Conservation (phyloP, 257 asterid species). For the Scutellaria baicalensis region DNA sequence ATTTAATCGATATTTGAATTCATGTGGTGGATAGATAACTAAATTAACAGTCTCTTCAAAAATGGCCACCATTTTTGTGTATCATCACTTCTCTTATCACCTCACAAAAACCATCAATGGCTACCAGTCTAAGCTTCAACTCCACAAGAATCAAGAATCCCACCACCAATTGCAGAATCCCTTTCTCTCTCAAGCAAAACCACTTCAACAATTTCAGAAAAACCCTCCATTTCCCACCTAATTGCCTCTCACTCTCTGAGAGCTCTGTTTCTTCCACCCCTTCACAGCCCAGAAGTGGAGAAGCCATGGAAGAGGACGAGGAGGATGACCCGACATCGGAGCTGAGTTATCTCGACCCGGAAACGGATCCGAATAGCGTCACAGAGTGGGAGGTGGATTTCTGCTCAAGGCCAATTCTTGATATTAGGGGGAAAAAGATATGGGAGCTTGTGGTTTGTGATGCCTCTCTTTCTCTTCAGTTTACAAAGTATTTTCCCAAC, state of each 20-base stretch:
- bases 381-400: constrained; percentile 96
- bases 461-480: constrained; percentile 77
- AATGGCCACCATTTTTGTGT: background rate
- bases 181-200: constrained; percentile 16
- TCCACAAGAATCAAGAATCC: constrained; percentile 42
- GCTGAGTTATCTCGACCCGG: constrained; percentile 78
- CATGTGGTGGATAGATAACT: constrained; percentile 33
- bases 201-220: constrained; percentile 17
- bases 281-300: constrained; percentile 29
- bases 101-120: constrained; percentile 39
- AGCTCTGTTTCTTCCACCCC: constrained; percentile 59
- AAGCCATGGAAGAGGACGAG: constrained; percentile 21
- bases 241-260: constrained; percentile 47
- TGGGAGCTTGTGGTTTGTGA: constrained; percentile 99
- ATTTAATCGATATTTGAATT: background rate
- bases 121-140: constrained; percentile 45
- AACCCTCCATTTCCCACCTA: constrained; percentile 24
- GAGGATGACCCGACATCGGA: constrained; percentile 78
- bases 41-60: constrained; percentile 30
- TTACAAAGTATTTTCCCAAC: constrained; percentile 85
- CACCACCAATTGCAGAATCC: constrained; percentile 31
- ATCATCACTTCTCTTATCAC: constrained; percentile 17
- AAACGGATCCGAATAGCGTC: constrained; percentile 57
- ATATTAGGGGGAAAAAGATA: constrained; percentile 85
- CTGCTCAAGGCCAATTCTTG: constrained; percentile 95